Evolutionary conservation across 306 rosid species (phyloP).

Genomic region (Vigna trinervia): DNA sequence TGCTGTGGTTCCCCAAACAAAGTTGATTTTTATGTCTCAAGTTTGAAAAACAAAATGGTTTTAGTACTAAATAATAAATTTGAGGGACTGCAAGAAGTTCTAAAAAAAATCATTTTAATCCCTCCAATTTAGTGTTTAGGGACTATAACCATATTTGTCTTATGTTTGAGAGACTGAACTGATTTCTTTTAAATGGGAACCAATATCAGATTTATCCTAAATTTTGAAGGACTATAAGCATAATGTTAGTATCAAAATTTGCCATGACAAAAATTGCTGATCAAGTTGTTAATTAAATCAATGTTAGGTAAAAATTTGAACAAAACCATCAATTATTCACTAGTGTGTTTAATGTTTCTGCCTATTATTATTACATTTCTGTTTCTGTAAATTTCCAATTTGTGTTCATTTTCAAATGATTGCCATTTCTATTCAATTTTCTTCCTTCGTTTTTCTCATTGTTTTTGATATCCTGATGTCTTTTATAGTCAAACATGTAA

Average conservation of each 20-base stretch:
- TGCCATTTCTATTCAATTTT: conserved; percentile 35
- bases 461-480: conserved; percentile 33
- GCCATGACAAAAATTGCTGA: neutral
- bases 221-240: too few species aligned
- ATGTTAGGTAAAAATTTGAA: conserved; percentile 14
- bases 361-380: conserved; percentile 28
- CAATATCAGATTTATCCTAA: too few species aligned
- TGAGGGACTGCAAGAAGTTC: too few species aligned
- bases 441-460: neutral
- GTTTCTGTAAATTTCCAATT: conserved; percentile 4
- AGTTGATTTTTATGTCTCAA: too few species aligned
- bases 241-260: neutral
- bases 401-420: conserved; percentile 10
- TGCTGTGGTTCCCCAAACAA: too few species aligned
- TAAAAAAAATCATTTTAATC: too few species aligned
- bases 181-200: too few species aligned
- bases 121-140: too few species aligned
- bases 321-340: conserved; percentile 8
- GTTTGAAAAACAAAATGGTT: too few species aligned
- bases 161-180: too few species aligned
- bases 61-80: too few species aligned
- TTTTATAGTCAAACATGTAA: conserved; percentile 77
- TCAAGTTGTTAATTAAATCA: conserved; percentile 30
- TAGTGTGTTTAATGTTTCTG: conserved; percentile 23
- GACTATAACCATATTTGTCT: too few species aligned